Evolutionary conservation across 2,329 filamentous ascomycete genomes (phyloP).

Genomic region (Ophiostoma novo-ulmi): DNA sequence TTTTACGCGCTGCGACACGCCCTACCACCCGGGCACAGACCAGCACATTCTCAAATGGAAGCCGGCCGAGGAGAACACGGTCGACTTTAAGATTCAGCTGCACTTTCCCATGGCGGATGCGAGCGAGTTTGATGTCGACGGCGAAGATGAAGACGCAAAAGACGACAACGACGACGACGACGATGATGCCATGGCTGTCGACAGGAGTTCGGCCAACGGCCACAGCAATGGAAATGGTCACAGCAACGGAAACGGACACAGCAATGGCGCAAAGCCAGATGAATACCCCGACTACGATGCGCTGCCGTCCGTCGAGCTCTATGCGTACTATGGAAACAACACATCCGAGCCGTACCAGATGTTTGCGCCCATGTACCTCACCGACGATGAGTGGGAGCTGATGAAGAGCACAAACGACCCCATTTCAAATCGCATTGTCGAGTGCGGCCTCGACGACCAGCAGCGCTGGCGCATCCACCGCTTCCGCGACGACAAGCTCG

Average conservation of each 20-base stretch:
- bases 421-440: constrained; percentile 81
- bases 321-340: constrained; percentile 60
- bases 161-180: constrained; percentile 71
- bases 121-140: constrained; percentile 58
- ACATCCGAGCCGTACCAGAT: constrained; percentile 50
- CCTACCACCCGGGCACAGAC: constrained; percentile 88
- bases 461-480: constrained; percentile 80
- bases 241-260: constrained; percentile 29
- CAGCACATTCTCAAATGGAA: constrained; percentile 97
- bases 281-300: constrained; percentile 74
- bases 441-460: constrained; percentile 75
- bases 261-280: constrained; percentile 49
- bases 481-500: constrained; percentile 86
- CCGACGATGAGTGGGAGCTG: constrained; percentile 73
- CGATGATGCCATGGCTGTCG: constrained; percentile 36
- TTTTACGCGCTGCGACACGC: constrained; percentile 86
- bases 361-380: constrained; percentile 65
- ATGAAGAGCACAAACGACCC: constrained; percentile 69
- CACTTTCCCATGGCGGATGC: constrained; percentile 64
- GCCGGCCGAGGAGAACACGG: constrained; percentile 86
- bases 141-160: constrained; percentile 42
- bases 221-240: background rate
- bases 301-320: constrained; percentile 65
- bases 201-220: background rate
- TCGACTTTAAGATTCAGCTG: constrained; percentile 81